A percentile compares a stretch with the other conserved stretches of the same genome.
These are phyloP conservation scores for Aspergillus ibericus DNA, from an alignment of 2,329 filamentous ascomycete genomes.

Conservation along the genomic window DNA sequence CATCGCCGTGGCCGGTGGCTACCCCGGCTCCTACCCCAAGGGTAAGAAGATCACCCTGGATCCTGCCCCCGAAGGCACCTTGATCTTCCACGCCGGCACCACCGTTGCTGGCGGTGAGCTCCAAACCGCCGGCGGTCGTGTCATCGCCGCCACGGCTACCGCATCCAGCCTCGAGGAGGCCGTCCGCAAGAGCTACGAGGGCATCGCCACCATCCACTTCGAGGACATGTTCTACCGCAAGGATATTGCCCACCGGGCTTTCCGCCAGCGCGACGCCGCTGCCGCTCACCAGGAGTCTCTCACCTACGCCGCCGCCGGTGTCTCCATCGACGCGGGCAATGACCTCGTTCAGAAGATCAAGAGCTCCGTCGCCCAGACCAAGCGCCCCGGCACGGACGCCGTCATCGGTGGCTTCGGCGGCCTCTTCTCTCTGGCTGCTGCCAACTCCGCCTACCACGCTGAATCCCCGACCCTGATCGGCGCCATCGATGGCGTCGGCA, in stretches of 20 bases:
- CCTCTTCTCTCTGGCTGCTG: constrained; percentile 70
- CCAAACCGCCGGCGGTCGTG: constrained; percentile 79
- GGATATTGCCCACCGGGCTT: constrained; percentile 79
- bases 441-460: constrained; percentile 69
- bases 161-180: constrained; percentile 75
- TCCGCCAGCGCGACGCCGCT: constrained; percentile 36
- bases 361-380: constrained; percentile 79
- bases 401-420: constrained; percentile 96
- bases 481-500: constrained; percentile 94
- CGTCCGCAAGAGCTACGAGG: constrained; percentile 82
- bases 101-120: constrained; percentile 63
- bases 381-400: constrained; percentile 82
- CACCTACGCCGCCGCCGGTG: constrained; percentile 90
- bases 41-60: constrained; percentile 64
- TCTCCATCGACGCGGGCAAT: constrained; percentile 93
- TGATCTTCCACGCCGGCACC: constrained; percentile 94
- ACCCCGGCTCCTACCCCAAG: constrained; percentile 83
- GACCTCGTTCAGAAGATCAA: constrained; percentile 91
- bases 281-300: constrained; percentile 47
- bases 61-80: constrained; percentile 58
- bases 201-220: constrained; percentile 77
- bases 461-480: constrained; percentile 81
- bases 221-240: constrained; percentile 88
- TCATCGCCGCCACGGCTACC: constrained; percentile 87
- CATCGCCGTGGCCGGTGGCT: constrained; percentile 89